Evolutionary conservation across 108 stramenopile genomes (phyloP), one percentile per base, ranked within the genome.

Genomic region (Fistulifera pelliculosa): DNA sequence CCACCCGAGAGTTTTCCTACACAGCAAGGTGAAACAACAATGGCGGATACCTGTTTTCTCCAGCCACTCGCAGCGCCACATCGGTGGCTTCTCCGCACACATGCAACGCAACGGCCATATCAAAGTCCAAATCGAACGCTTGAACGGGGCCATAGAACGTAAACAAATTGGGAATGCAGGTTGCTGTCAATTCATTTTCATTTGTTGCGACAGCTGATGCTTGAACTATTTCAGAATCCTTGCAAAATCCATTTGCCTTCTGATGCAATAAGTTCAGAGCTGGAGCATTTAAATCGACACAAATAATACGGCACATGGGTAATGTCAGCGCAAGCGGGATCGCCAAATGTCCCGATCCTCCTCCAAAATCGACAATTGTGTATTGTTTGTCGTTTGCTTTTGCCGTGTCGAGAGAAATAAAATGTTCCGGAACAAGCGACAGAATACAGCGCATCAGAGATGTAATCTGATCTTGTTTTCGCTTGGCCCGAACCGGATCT

Each of bases 81-180:
- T 87, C 85, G 0, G 81, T 80, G 16, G 85, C 85, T 51, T 87
- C 85, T 1, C 85, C 85, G 49, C 85, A 87, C 6, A 82, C 58
- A 63, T 87, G 85, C 23, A 87, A 54, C 1, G 81, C 79, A 12
- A 82, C 15, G 0, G 68, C 81, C 40, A 87, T 69, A 41, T 87
- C 86, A 58, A 83, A 77, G 1, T 31, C 14, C 18, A 62, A 31
- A 2, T 47, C 23, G 56, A 70, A 87, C 0, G 64, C 22, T 56
- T 80, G 68, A 26, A 87, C 70, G 0, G 79, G 69, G 0, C 85
- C 81, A 40, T 67, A 61, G 52, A 73, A 87, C 0, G 75, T 53
- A 18, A 53, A 76, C 18, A 87, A 38, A 57, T 87, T 87, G 19
- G 76, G 60, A 21, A 78, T 53, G n/a, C 52, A 56, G 62, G 38